Base-by-base conservation (phyloP, 2,329 filamentous ascomycete species). In the Cordyceps cicadae region DNA sequence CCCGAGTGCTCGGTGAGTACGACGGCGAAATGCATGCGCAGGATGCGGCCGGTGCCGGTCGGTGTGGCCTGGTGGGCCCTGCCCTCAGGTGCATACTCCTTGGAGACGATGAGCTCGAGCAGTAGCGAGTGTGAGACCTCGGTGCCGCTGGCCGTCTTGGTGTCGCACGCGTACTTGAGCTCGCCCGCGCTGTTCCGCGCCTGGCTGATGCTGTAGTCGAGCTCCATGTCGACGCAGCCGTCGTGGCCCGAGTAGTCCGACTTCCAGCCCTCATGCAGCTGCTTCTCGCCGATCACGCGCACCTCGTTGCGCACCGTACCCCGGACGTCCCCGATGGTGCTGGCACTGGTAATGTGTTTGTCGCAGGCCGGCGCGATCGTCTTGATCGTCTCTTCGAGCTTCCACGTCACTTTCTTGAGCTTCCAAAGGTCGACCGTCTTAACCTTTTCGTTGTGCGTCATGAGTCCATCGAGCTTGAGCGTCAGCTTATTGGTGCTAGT, bases 251-350 rank as follows among this genome's bases (percentile, higher is more conserved):
- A 69, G 69, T 82, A 85, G 71, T 82, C 81, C 8, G 87, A 88
- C 78, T 97, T 97, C 94, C 94, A 99, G 58, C 92, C 93, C 21
- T 78, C 81, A 76, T 92, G 91, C 69, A 96, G 78, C 68, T 93
- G 90, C 64, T 89, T 89, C 70, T 87, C 85, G 63, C 90, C 92
- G 60, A 97, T 84, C 63, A 88, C 81, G 59, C 90, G 88, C 8
- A 84, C 85, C 68, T 95, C 88, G 62, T 87, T 84, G 70, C 95
- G 89, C 55, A 84, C 75, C 8, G 89, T 74, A 54, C 89, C 89
- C 74, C 92, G 95, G 67, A 76, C 78, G 54, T 68, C 65, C 58
- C 69, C 70, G 17, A 70, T 61, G 39, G 68, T 55, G 63, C 81
- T 79, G 66, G 82, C 80, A 60, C 69, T 67, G 37, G 83, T 79